Conservation (phyloP, 2,329 filamentous ascomycete species). For the Emmonsiellopsis sp. region DNA sequence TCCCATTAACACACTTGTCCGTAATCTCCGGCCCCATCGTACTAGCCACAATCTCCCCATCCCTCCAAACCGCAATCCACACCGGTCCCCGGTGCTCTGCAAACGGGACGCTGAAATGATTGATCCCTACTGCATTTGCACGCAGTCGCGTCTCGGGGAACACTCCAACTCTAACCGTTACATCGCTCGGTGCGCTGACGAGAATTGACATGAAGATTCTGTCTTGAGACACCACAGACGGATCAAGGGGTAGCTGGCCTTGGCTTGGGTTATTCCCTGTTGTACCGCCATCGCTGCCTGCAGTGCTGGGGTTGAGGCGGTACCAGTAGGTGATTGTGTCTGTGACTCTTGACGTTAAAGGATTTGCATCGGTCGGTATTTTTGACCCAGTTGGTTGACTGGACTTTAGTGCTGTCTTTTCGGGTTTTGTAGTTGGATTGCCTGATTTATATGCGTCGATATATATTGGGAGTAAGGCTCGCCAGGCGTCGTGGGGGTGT, state of each 20-base stretch:
- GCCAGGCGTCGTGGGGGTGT: conserved; percentile 44
- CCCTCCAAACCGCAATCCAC: conserved; percentile 17
- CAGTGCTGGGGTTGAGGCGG: conserved; percentile 20
- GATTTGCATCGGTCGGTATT: conserved; percentile 8
- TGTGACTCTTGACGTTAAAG: conserved; percentile 9
- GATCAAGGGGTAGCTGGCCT: conserved; percentile 19
- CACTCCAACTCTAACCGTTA: conserved; percentile 21
- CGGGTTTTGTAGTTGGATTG: conserved; percentile 19
- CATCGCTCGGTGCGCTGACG: conserved; percentile 17
- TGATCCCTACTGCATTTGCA: conserved; percentile 17
- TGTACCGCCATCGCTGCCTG: conserved; percentile 22
- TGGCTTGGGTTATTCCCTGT: conserved; percentile 24
- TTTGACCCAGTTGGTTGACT: neutral
- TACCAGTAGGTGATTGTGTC: conserved; percentile 29
- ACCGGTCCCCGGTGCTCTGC: conserved; percentile 21
- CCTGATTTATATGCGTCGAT: conserved; percentile 43
- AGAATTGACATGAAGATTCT: conserved; percentile 22
- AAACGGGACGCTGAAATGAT: conserved; percentile 25
- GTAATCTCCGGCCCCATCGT: conserved; percentile 23
- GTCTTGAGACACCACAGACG: conserved; percentile 22
- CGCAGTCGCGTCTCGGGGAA: conserved; percentile 13
- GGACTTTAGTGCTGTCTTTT: neutral
- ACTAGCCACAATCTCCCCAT: conserved; percentile 14
- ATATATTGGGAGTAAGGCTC: conserved; percentile 40
- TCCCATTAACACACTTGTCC: conserved; percentile 16